Base-by-base conservation (phyloP, 2,329 filamentous ascomycete genomes). In the Trichoderma sp. region DNA sequence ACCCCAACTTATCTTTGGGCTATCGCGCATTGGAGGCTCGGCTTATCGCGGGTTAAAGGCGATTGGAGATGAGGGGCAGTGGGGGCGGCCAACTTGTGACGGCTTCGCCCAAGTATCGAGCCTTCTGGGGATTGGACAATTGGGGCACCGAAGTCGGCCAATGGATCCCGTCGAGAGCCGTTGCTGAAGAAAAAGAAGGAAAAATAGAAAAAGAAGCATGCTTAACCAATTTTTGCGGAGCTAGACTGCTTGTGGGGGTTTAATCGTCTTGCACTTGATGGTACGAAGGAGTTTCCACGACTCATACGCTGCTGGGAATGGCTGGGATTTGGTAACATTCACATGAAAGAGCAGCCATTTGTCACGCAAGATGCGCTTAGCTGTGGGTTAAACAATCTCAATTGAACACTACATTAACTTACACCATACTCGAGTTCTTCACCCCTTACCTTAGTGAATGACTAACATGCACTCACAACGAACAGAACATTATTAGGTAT, bases 1-100 rank as follows among this genome's bases (percentile, higher is more conserved):
- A 24, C 50, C 50, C 50, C 59, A 27, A 60, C 56, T 60, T 66
- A 41, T 64, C 45, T 21, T 56, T 59, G 9, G 9, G 50, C 50
- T 56, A 68, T 53, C 35, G 63, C 9, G 31, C 16, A 21, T 29
- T 31, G 31, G 24, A 11, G 31, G 65, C 64, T 76, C 75, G 75
- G 75, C 75, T 76, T 76, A 76, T 76, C 71, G 66, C 75, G 75
- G 75, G 71, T 76, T 76, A 76, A 75, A 73, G 45, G 29, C 60
- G 74, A 73, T 73, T 66, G 31, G 63, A 67, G 71, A 66, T 67
- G 62, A 66, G 69, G 69, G 69, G 71, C 50, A 35, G 71, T 63
- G 50, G 59, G 66, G 65, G 75, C 18, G 73, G 35, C 33, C 53
- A 59, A 9, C 41, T 50, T 60, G 71, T 75, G 75, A 67, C 65